Percentiles rank a stretch among this genome's conserved stretches.
Conservation (phyloP, 2,329 filamentous ascomycete species). For the Microdochium trichocladiopsis region DNA sequence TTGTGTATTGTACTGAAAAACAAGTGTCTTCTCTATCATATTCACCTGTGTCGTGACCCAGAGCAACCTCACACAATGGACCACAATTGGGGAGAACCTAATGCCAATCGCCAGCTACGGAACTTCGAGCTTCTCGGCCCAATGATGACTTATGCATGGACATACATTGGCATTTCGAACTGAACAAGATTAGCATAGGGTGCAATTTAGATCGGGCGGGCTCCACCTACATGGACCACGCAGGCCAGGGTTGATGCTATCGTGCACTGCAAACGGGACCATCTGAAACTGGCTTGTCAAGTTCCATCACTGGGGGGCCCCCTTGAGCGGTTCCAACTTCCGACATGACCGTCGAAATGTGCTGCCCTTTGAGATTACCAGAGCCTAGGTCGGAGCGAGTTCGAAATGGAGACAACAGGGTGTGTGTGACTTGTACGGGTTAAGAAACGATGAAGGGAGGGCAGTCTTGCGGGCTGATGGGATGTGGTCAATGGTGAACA, state of each 20-base stretch:
- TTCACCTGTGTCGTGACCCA: not conserved
- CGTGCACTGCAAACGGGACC: not conserved
- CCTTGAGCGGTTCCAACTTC: not conserved
- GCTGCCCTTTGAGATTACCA: not conserved
- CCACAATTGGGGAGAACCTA: no score
- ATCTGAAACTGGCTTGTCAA: not conserved
- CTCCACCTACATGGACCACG: no score
- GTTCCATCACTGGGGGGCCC: not conserved
- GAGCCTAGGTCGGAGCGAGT: no score
- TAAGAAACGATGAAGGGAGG: not conserved
- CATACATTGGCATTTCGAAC: no score
- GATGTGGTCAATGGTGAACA: not conserved
- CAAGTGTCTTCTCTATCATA: not conserved
- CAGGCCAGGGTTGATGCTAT: not conserved
- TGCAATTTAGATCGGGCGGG: no score
- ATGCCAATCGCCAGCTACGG: no score
- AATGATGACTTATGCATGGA: no score
- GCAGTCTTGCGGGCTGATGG: not conserved
- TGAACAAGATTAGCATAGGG: no score
- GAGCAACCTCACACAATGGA: no score
- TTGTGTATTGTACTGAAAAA: not conserved
- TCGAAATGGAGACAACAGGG: not conserved
- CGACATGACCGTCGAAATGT: not conserved
- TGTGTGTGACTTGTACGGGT: not conserved
- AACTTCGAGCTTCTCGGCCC: no score